Conservation (phyloP, 441 rosid species). For the Populus tomentosa region DNA sequence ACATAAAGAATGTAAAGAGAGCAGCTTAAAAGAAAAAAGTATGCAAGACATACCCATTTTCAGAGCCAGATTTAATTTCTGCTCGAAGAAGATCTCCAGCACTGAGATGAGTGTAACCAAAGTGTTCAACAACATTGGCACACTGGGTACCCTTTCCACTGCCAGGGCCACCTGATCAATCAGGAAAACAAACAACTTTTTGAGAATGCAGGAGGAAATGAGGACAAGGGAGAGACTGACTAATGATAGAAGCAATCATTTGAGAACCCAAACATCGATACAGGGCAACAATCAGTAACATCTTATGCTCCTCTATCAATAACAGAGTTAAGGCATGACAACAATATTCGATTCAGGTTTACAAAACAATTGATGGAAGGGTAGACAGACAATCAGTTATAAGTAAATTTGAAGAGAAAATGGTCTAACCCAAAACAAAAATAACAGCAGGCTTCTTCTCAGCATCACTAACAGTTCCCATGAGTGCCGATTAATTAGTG, state of each 20-base stretch:
- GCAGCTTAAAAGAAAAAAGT: background rate
- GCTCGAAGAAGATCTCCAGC: slow-evolving; percentile 95
- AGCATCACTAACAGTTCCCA: background rate
- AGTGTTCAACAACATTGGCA: slow-evolving; percentile 58
- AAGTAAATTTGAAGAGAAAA: background rate
- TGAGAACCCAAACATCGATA: background rate
- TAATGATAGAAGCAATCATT: too few relatives aligned
- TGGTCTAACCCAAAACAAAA: slow-evolving; percentile 74
- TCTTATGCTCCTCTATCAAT: background rate
- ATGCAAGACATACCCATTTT: slow-evolving; percentile 60
- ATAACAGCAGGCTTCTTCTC: slow-evolving; percentile 73
- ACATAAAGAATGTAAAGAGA: background rate
- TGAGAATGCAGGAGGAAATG: background rate
- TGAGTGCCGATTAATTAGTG: background rate
- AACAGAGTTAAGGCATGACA: background rate
- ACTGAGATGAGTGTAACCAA: slow-evolving; percentile 82
- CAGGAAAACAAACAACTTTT: background rate
- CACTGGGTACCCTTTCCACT: slow-evolving; percentile 96
- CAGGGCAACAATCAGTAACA: background rate
- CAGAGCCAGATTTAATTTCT: slow-evolving; percentile 79
- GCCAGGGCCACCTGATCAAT: slow-evolving; percentile 78
- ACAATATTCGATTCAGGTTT: background rate
- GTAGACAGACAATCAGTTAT: background rate
- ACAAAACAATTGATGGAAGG: background rate
- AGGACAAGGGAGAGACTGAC: background rate